Evolutionary conservation across 169 alveolate species (phyloP), one percentile per base, ranked within the genome.

Genomic region (Cryptosporidium sp.): DNA sequence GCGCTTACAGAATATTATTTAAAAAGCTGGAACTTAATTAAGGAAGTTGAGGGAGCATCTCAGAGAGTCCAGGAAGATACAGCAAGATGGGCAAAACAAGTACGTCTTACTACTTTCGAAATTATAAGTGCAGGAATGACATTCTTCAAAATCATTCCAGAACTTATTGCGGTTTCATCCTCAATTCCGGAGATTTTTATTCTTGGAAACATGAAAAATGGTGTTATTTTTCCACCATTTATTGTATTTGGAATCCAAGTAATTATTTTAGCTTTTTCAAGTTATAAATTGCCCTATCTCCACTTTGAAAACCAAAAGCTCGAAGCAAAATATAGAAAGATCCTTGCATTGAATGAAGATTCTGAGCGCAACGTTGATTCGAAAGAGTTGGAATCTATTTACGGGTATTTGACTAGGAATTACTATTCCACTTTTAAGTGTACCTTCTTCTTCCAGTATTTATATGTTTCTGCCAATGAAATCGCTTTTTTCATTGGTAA

Each of bases 51-150:
- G 35, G 89, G 89, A 18, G 89, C 89, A 21, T 80, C 89, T 23
- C 89, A 80, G 51, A 59, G 89, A 43, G 59, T 80, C 3, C 89
- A 80, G 26, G 89, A 80, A 48, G 89, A 80, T 39, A 80, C 89
- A 29, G 75, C 65, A 21, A 65, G 50, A 16, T 80, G 89, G 89
- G 89, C 89, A 3, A 80, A 45, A 41, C 68, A 62, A 33, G 21
- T 59, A 12, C 89, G 75, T 59, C 51, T 65, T 23, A 26, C 80
- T 8, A 61, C 69, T 29, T 62, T 65, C 21, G 89, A 80, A n/a
- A 21, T 80, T 21, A 14, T 80, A 29, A 59, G 65, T 26, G 65
- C 73, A 7, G 29, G n/a, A 31, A 61, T 80, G 74, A 80, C 75
- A 29, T 59, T 59, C 18, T 43, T 80, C 29, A 59, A 80, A 39